phyloP scores from a whole-genome alignment of 208 protist genomes.

The Kentomonas sorsogonicus region DNA sequence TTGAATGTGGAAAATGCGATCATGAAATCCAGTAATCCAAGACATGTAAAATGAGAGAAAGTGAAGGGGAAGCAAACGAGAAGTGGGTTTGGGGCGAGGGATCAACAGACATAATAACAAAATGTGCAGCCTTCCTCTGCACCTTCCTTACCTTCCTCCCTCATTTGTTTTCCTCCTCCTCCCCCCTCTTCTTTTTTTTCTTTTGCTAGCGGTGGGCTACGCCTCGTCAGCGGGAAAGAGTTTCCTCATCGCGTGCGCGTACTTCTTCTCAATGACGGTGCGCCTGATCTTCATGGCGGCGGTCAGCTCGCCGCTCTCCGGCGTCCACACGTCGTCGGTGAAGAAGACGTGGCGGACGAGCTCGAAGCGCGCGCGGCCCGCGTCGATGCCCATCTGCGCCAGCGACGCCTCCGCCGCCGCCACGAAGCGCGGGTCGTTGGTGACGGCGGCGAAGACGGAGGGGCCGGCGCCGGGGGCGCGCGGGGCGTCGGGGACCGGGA shows the following conservation, averaged over 20 bases:
- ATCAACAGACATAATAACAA: slow-evolving; percentile 8
- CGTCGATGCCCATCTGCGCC: slow-evolving; percentile 13
- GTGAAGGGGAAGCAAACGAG: slow-evolving; percentile 19
- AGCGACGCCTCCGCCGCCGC: slow-evolving; percentile 23
- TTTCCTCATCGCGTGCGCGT: slow-evolving; percentile 49
- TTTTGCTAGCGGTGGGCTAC: slow-evolving; percentile 3
- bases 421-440: slow-evolving; percentile 22
- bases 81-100: slow-evolving; percentile 16
- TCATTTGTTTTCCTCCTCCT: not conserved
- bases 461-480: slow-evolving; percentile 7
- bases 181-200: not conserved
- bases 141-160: not conserved
- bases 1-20: not conserved
- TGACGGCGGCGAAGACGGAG: slow-evolving; percentile 12
- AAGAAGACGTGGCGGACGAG: slow-evolving; percentile 52
- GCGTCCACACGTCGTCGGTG: slow-evolving; percentile 73
- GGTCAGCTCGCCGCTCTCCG: slow-evolving; percentile 74
- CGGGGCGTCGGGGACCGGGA: slow-evolving; percentile 12
- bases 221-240: slow-evolving; percentile 54
- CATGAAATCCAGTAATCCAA: slow-evolving; percentile 2
- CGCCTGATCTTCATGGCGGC: slow-evolving; percentile 82
- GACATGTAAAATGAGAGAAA: slow-evolving; percentile 5
- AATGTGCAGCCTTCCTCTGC: not conserved
- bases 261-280: slow-evolving; percentile 43
- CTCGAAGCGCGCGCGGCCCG: slow-evolving; percentile 41